Conservation (phyloP, 179 eudicot genomes). For the Sideroxylon spinosum region DNA sequence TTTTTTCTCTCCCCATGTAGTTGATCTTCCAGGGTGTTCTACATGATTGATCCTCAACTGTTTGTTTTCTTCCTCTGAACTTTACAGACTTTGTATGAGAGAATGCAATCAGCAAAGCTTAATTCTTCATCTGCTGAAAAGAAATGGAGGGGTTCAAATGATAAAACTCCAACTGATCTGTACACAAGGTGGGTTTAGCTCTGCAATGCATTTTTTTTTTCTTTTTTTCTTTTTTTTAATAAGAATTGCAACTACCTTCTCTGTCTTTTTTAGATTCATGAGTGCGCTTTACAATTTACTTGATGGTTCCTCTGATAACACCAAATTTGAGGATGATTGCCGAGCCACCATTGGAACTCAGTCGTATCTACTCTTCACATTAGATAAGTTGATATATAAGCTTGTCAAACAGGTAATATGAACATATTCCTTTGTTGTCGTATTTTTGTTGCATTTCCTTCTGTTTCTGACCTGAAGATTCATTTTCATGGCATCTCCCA, state of each 20-base stretch:
- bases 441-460: background rate
- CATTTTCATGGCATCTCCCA: constrained; percentile 2
- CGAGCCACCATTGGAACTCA: constrained; percentile 85
- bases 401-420: constrained; percentile 74
- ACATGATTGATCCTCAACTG: background rate
- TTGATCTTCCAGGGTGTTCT: constrained; percentile 14
- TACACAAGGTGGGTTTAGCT: constrained; percentile 53
- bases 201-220: too few species aligned
- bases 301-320: constrained; percentile 76
- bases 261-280: constrained; percentile 53
- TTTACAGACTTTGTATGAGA: constrained; percentile 67
- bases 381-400: constrained; percentile 81
- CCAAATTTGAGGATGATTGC: constrained; percentile 92
- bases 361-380: constrained; percentile 79
- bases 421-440: background rate
- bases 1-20: background rate
- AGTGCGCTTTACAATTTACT: constrained; percentile 68
- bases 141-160: constrained; percentile 67
- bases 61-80: background rate
- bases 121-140: constrained; percentile 51
- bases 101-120: constrained; percentile 73
- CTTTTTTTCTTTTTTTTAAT: background rate
- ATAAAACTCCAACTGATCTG: constrained; percentile 45
- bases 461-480: constrained; percentile 10
- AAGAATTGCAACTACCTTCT: background rate